These are phyloP conservation scores for Phytophthora tentaculata DNA, from an alignment of 352 stramenopile species.

Conservation along the genomic window DNA sequence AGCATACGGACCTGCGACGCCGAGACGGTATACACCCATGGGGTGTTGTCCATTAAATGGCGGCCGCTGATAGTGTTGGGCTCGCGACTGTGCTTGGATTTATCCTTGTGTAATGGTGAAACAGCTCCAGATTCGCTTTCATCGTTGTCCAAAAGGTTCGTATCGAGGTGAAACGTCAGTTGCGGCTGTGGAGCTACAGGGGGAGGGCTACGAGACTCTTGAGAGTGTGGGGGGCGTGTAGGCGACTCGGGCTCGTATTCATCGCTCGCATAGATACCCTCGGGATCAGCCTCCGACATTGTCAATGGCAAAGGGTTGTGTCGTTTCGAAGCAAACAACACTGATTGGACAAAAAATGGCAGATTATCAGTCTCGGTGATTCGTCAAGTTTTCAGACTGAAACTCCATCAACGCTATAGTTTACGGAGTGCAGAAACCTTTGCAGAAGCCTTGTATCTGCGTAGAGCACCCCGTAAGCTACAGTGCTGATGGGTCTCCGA, in stretches of 20 bases:
- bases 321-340: conserved; percentile 4
- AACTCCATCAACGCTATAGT: too few relatives aligned
- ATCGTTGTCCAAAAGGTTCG: conserved; percentile 17
- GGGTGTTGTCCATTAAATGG: conserved; percentile 48
- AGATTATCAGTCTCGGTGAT: not conserved
- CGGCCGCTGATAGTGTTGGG: conserved; percentile 15
- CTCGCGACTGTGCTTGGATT: conserved; percentile 17
- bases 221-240: not conserved
- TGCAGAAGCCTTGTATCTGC: too few relatives aligned
- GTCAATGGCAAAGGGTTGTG: conserved; percentile 11
- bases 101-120: conserved; percentile 15
- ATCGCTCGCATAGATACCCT: conserved; percentile 37
- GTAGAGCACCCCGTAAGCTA: too few relatives aligned
- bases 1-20: conserved; percentile 51
- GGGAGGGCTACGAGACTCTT: not conserved
- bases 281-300: conserved; percentile 30
- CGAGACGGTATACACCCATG: conserved; percentile 54
- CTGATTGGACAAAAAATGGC: conserved; percentile 10
- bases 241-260: conserved; percentile 44
- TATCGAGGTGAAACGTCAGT: conserved; percentile 11
- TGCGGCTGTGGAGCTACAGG: not conserved
- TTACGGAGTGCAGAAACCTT: too few relatives aligned
- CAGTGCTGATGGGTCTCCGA: not conserved
- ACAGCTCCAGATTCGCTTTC: conserved; percentile 22
- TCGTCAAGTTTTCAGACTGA: too few relatives aligned